These are phyloP conservation scores for Thelonectria discophora DNA, from an alignment of 2,329 filamentous ascomycete genomes.

Conservation along the genomic window DNA sequence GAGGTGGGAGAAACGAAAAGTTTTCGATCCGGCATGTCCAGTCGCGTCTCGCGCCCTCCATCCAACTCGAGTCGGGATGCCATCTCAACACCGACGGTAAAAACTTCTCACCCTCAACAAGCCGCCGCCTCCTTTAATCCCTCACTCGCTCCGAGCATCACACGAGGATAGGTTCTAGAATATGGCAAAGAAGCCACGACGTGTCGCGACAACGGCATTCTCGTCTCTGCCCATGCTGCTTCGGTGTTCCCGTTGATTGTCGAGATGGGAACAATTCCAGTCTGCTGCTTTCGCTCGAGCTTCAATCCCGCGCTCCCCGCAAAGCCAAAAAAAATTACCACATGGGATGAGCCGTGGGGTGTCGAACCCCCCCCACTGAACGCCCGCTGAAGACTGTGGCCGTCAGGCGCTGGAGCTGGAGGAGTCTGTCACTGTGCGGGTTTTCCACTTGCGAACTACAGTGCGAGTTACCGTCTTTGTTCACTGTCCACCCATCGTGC, in stretches of 20 bases:
- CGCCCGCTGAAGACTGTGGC: background rate
- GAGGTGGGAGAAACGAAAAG: background rate
- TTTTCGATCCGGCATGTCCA: conserved; percentile 6
- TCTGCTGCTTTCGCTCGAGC: background rate
- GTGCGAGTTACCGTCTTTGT: too few relatives aligned
- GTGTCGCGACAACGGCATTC: background rate
- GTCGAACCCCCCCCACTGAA: conserved; percentile 13
- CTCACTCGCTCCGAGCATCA: background rate
- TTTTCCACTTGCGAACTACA: background rate
- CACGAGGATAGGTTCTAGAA: background rate
- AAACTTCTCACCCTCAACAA: too few relatives aligned
- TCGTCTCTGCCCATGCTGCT: background rate
- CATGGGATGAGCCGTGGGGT: conserved; percentile 22
- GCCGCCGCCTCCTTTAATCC: conserved; percentile 8
- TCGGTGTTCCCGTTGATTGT: background rate
- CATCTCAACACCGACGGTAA: conserved; percentile 2
- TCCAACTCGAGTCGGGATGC: conserved; percentile 23
- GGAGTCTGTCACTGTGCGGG: background rate
- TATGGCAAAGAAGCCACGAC: conserved; percentile 3
- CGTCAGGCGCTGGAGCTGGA: background rate
- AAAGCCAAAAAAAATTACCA: conserved; percentile 6
- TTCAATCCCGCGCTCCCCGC: conserved; percentile 9
- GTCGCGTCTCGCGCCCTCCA: conserved; percentile 18
- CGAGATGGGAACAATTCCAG: background rate
- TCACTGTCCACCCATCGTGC: background rate